Percentiles rank a stretch among this genome's conserved stretches.
phyloP scores from a whole-genome alignment of 1,139 yeast genomes.

The Lodderomyces margitis region DNA sequence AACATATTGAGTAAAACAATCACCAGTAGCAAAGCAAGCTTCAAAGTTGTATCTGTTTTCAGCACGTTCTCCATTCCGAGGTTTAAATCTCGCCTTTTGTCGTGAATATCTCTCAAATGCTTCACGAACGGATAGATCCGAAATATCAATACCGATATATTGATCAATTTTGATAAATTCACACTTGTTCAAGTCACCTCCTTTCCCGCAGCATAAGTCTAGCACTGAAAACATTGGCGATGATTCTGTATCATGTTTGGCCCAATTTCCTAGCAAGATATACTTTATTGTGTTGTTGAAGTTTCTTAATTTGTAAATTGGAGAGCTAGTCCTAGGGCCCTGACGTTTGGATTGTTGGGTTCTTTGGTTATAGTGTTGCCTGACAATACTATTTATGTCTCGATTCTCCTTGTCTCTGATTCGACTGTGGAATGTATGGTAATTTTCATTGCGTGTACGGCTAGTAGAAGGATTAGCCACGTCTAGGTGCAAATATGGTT shows the following conservation, averaged over 20 bases:
- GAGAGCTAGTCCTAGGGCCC: slow-evolving; percentile 67
- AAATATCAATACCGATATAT: slow-evolving; percentile 87
- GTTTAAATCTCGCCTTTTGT: slow-evolving; percentile 39
- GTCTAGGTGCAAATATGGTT: slow-evolving; percentile 33
- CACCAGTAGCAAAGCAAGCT: slow-evolving; percentile 87
- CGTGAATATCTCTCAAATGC: slow-evolving; percentile 71
- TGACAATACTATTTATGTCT: slow-evolving; percentile 59
- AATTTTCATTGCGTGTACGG: slow-evolving; percentile 14
- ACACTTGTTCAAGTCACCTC: slow-evolving; percentile 94
- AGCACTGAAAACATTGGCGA: slow-evolving; percentile 40
- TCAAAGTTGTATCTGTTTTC: slow-evolving; percentile 55
- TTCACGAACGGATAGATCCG: slow-evolving; percentile 83
- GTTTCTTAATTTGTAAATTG: slow-evolving; percentile 79
- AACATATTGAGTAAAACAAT: slow-evolving; percentile 71
- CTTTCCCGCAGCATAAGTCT: slow-evolving; percentile 96
- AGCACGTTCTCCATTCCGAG: slow-evolving; percentile 30
- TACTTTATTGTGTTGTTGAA: slow-evolving; percentile 92
- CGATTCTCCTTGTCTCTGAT: slow-evolving; percentile 34
- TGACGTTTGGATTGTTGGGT: slow-evolving; percentile 66
- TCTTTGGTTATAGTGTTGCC: slow-evolving; percentile 83
- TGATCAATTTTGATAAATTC: slow-evolving; percentile 70
- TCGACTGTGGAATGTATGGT: slow-evolving; percentile 43
- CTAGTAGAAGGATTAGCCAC: slow-evolving; percentile 30
- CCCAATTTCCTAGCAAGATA: slow-evolving; percentile 72
- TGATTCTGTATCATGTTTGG: slow-evolving; percentile 45